Percentiles rank a stretch among this genome's conserved stretches.
Evolutionary conservation across 2,329 filamentous ascomycete species (phyloP).

Genomic region (Verticillium albo-atrum): DNA sequence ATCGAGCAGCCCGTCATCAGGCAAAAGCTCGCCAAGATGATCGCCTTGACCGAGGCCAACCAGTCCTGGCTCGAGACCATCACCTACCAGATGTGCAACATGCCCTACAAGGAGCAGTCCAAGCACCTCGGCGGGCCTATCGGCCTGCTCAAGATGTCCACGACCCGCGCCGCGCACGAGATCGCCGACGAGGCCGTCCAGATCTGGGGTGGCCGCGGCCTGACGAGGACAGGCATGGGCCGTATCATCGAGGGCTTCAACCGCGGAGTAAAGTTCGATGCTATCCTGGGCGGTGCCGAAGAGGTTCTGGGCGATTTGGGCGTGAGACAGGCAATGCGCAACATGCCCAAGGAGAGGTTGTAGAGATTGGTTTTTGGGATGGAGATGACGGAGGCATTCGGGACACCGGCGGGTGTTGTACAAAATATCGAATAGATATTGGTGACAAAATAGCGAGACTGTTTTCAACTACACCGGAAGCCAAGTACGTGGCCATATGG

Average conservation of each 20-base stretch:
- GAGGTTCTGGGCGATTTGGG: constrained; percentile 79
- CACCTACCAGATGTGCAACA: constrained; percentile 83
- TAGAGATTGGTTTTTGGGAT: constrained; percentile 32
- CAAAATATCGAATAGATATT: neutral
- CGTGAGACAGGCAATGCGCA: constrained; percentile 77
- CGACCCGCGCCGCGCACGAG: constrained; percentile 73
- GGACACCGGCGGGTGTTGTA: neutral
- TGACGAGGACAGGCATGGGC: constrained; percentile 82
- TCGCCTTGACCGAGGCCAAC: constrained; percentile 73
- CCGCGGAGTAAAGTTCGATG: constrained; percentile 77
- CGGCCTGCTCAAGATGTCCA: constrained; percentile 74
- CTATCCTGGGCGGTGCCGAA: constrained; percentile 75
- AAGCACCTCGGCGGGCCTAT: constrained; percentile 76
- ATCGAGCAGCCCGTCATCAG: constrained; percentile 80
- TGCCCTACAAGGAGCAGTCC: constrained; percentile 74
- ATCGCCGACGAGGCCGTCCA: constrained; percentile 80
- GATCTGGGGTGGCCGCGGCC: constrained; percentile 77
- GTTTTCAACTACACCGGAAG: neutral
- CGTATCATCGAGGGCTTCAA: constrained; percentile 80
- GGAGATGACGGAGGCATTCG: neutral
- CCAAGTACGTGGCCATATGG: too few species aligned
- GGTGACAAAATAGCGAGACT: neutral
- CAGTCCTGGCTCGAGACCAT: constrained; percentile 83
- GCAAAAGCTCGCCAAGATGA: constrained; percentile 85
- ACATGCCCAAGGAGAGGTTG: constrained; percentile 80